These are phyloP conservation scores for Cnidoscolus chayamansa DNA, from an alignment of 441 rosid species.

Conservation along the genomic window DNA sequence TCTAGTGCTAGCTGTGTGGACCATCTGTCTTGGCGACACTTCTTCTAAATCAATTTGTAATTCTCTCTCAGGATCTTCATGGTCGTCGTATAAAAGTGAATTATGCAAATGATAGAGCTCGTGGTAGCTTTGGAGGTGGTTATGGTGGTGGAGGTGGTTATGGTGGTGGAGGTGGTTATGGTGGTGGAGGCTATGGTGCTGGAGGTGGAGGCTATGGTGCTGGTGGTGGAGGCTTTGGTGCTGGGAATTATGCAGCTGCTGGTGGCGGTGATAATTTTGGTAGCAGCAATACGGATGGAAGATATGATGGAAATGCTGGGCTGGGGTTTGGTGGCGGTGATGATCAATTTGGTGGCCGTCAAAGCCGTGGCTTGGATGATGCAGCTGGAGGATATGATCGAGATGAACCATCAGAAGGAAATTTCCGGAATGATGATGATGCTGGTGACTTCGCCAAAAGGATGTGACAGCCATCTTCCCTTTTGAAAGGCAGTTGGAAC, in stretches of 20 bases:
- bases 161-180: not conserved
- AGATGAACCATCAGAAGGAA: constrained; percentile 25
- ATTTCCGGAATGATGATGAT: constrained; percentile 41
- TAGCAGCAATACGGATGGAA: not conserved
- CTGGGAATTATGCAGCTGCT: constrained; percentile 9
- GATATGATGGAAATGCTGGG: no score
- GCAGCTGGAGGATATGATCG: constrained; percentile 27
- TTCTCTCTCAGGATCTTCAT: constrained; percentile 52
- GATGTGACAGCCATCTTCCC: constrained; percentile 37
- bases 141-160: constrained; percentile 14
- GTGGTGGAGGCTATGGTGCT: constrained; percentile 21
- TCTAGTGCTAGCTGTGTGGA: no score
- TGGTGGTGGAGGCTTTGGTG: not conserved
- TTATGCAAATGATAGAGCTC: constrained; percentile 67
- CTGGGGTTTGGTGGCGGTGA: constrained; percentile 11
- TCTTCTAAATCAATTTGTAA: no score
- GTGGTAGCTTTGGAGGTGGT: constrained; percentile 20
- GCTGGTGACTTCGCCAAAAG: constrained; percentile 55
- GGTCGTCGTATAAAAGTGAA: constrained; percentile 74
- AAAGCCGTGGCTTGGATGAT: constrained; percentile 23
- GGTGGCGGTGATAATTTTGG: constrained; percentile 11
- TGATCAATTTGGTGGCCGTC: constrained; percentile 29
- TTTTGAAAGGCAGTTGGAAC: not conserved
- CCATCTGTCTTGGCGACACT: no score
- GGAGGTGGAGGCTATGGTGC: constrained; percentile 6